phyloP scores from a whole-genome alignment of 768 basidiomycete genomes.

The Erythrobasidium yunnanense region DNA sequence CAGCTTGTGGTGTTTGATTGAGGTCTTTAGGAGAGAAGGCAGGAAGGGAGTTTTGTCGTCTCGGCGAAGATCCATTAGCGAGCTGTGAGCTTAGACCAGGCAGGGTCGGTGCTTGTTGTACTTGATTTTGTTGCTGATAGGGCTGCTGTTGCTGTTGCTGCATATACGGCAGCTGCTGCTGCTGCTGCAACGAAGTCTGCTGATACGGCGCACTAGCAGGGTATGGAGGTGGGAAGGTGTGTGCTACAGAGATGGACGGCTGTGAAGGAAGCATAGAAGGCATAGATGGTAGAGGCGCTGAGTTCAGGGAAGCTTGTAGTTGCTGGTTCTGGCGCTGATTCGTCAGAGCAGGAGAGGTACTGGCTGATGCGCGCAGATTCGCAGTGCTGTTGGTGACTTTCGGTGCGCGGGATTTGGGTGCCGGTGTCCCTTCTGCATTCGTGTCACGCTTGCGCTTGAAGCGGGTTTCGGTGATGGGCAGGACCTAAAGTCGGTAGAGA shows the following conservation, averaged over 20 bases:
- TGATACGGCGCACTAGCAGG: no score
- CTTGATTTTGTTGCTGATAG: background rate
- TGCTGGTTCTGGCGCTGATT: no score
- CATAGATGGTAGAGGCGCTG: no score
- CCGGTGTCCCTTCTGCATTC: constrained; percentile 48
- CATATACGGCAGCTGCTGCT: no score
- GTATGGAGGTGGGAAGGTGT: no score
- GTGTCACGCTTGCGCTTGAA: constrained; percentile 92
- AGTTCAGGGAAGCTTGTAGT: no score
- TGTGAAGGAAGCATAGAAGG: background rate
- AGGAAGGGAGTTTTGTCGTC: constrained; percentile 38
- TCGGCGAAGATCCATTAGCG: constrained; percentile 24
- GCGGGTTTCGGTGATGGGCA: constrained; percentile 95
- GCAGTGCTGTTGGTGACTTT: no score
- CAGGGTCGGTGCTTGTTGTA: background rate
- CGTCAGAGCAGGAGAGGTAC: no score
- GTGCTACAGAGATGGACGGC: background rate
- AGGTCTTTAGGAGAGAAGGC: constrained; percentile 12
- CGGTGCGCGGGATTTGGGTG: constrained; percentile 3
- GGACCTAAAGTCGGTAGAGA: constrained; percentile 47
- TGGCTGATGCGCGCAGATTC: no score
- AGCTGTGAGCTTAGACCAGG: background rate
- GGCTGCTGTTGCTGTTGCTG: no score
- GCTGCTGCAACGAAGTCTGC: no score
- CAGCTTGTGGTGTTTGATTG: constrained; percentile 1